phyloP scores from a whole-genome alignment of 2,329 filamentous ascomycete genomes.

The Tolypocladium tundrense region DNA sequence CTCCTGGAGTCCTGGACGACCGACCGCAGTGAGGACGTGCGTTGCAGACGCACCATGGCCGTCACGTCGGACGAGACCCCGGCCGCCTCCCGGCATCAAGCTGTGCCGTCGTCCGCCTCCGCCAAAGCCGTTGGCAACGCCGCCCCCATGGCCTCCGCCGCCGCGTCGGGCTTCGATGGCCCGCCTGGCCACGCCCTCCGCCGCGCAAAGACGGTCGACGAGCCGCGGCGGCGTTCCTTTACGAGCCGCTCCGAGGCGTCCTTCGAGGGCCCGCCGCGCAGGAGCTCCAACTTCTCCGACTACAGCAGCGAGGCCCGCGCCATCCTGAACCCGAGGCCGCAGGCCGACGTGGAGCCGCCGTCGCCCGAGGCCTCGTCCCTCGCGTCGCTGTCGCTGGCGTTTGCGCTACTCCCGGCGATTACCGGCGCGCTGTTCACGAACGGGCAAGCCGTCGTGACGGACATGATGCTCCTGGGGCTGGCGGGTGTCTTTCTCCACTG shows the following conservation, averaged over 20 bases:
- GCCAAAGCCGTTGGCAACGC: background rate
- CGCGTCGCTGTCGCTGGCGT: constrained; percentile 70
- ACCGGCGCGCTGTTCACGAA: constrained; percentile 77
- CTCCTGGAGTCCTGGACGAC: background rate
- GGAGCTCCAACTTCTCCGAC: constrained; percentile 72
- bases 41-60: background rate
- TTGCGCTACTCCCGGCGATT: constrained; percentile 79
- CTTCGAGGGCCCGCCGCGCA: constrained; percentile 35
- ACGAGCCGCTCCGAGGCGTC: constrained; percentile 15
- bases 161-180: constrained; percentile 3
- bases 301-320: constrained; percentile 62
- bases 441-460: constrained; percentile 73
- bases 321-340: constrained; percentile 44
- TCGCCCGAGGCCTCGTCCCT: constrained; percentile 53
- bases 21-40: background rate
- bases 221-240: constrained; percentile 12
- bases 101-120: background rate
- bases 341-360: constrained; percentile 24
- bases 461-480: constrained; percentile 69
- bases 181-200: constrained; percentile 27
- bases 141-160: background rate
- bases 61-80: background rate
- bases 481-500: constrained; percentile 84
- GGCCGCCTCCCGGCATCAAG: background rate
- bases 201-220: constrained; percentile 29